Conservation (phyloP, 2,329 filamentous ascomycete species). For the Trichoderma endophyticum region DNA sequence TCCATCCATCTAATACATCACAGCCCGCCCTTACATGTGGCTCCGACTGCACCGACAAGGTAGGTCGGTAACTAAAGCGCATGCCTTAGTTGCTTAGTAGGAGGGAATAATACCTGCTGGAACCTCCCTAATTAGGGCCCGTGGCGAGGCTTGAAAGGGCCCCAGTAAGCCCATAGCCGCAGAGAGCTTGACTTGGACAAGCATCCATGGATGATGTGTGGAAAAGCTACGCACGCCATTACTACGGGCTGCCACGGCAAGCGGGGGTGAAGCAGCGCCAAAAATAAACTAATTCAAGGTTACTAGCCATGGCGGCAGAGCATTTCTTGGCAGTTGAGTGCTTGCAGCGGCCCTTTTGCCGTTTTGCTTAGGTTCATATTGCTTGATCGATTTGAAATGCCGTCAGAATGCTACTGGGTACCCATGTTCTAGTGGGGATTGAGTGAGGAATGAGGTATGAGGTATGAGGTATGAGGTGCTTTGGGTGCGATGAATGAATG, state of each 20-base stretch:
- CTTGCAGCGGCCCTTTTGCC: not conserved
- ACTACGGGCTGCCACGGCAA: constrained; percentile 1
- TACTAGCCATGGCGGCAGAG: not conserved
- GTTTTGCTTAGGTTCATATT: not conserved
- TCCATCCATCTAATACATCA: not conserved
- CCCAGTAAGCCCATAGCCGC: not conserved
- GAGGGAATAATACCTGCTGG: not conserved
- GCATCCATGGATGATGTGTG: not conserved
- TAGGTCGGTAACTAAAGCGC: not conserved
- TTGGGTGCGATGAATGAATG: not conserved
- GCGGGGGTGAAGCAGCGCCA: not conserved
- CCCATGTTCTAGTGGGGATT: not conserved
- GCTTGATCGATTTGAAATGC: not conserved
- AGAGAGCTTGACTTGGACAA: not conserved
- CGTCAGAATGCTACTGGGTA: not conserved
- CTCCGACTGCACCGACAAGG: not conserved
- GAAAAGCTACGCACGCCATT: not conserved
- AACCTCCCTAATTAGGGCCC: constrained; percentile 12
- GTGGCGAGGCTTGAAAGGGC: not conserved
- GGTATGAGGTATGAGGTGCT: not conserved
- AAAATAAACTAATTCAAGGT: constrained; percentile 10
- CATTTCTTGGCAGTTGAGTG: constrained; percentile 8
- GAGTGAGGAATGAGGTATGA: not conserved
- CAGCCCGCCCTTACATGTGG: not conserved
- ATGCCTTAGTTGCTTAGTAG: not conserved